Percentiles rank a stretch among this genome's conserved stretches.
Evolutionary conservation across 164 flowering plant species (phyloP).

Genomic region (Stephania japonica): DNA sequence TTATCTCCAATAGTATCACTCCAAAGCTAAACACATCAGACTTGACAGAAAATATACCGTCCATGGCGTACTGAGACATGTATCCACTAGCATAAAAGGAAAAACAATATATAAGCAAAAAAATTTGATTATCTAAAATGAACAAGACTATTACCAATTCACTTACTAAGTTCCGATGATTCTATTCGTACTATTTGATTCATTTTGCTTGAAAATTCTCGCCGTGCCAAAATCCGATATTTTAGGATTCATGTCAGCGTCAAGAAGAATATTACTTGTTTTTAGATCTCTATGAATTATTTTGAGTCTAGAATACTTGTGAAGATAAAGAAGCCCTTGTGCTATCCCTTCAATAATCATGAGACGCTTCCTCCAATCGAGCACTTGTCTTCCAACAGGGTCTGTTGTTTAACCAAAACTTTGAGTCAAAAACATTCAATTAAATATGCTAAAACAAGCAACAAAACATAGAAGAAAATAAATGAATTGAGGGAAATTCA

Average conservation of each 20-base stretch:
- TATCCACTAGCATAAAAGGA: background rate
- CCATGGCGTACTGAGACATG: constrained; percentile 10
- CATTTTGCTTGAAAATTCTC: background rate
- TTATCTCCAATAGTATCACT: background rate
- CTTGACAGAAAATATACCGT: constrained; percentile 5
- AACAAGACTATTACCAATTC: background rate
- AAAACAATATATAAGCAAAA: no score
- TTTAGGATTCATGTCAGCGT: background rate
- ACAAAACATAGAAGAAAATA: background rate
- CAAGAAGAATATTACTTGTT: background rate
- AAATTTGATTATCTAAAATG: background rate
- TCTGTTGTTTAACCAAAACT: background rate
- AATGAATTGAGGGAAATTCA: no score
- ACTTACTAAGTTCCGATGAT: background rate
- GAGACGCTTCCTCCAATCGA: background rate
- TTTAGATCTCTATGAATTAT: background rate
- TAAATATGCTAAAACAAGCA: background rate
- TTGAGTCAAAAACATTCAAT: no score
- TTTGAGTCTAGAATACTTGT: background rate
- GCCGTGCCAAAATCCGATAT: constrained; percentile 1
- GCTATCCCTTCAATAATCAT: background rate
- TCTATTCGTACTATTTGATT: background rate
- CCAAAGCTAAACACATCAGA: constrained; percentile 1
- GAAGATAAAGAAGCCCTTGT: background rate
- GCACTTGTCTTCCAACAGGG: background rate